Base-by-base conservation (phyloP, 257 asterid species). In the Pogostemon cablin region DNA sequence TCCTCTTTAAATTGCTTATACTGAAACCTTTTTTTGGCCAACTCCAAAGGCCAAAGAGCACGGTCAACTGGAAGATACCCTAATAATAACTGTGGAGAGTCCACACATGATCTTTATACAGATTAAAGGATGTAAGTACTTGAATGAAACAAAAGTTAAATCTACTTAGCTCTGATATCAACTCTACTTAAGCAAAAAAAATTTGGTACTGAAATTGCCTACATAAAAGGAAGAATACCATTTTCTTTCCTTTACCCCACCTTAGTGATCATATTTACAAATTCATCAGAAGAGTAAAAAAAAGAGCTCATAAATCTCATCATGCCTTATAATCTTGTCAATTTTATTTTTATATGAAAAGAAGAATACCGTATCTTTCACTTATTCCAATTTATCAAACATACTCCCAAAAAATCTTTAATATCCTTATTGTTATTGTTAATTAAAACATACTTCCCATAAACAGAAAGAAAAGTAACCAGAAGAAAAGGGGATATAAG, bases 1-100 rank as follows among this genome's bases (percentile, higher is more conserved):
- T 93, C 98, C 67, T 93, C 98, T 79, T 93, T 90, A 79, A 93
- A 93, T 41, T 85, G 85, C 67, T 80, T 79, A 77, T 93, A 93
- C 71, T 93, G 96, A 65, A 96, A 82, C 77, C 96, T 85, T 83
- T 88, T 93, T 76, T 88, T 93, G 65, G 87, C 81, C 84, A 88
- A 76, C 79, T 93, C 98, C 17, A 87, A 82, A 74, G 95, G 77
- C 98, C 98, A 93, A 60, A 85, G 86, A 11, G 91, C 75, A 61
- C 83, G 88, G 81, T 93, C 98, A 20, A 85, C 56, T 39, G 98
- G 97, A 46, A 90, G 84, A 79, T 90, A 93, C 63, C 97, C 96
- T 86, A 93, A 75, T 44, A 93, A 79, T 59, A 93, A 83, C 98
- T 93, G 93, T 82, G n/a, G n/a, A 55, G 46, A 48, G 49, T 64